Conservation (phyloP, 2,329 filamentous ascomycete genomes). For the Colletotrichum lentis region DNA sequence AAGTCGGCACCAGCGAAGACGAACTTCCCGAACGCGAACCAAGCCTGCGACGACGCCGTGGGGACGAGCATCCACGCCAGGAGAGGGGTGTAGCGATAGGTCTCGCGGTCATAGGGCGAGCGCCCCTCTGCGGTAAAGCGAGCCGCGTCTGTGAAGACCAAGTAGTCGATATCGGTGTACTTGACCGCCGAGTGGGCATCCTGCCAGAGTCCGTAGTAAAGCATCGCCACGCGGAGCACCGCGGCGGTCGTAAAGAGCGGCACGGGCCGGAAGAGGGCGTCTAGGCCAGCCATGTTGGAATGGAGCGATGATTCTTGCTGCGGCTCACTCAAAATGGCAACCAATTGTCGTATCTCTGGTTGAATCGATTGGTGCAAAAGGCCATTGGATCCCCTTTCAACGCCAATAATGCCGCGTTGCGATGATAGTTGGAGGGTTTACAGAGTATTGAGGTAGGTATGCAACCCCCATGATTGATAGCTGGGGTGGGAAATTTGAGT, state of each 20-base stretch:
- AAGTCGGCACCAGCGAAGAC: conserved; percentile 87
- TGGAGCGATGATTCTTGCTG: neutral
- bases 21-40: conserved; percentile 87
- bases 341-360: neutral
- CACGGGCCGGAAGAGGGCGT: conserved; percentile 47
- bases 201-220: conserved; percentile 91
- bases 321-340: neutral
- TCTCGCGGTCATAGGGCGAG: conserved; percentile 88
- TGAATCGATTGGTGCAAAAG: neutral
- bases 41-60: conserved; percentile 69
- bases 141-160: conserved; percentile 95
- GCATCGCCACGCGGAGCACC: conserved; percentile 74
- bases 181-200: conserved; percentile 91
- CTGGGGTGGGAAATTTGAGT: conserved; percentile 36
- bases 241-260: conserved; percentile 66
- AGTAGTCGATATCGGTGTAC: conserved; percentile 99
- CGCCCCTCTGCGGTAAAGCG: conserved; percentile 73
- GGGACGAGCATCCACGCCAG: conserved; percentile 91
- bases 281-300: conserved; percentile 43
- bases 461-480: neutral
- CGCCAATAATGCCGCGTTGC: too few relatives aligned
- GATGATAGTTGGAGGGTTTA: neutral
- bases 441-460: neutral
- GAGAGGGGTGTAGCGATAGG: conserved; percentile 95
- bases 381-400: neutral